phyloP scores from a whole-genome alignment of 495 filamentous ascomycete genomes.

The Neurospora intermedia region DNA sequence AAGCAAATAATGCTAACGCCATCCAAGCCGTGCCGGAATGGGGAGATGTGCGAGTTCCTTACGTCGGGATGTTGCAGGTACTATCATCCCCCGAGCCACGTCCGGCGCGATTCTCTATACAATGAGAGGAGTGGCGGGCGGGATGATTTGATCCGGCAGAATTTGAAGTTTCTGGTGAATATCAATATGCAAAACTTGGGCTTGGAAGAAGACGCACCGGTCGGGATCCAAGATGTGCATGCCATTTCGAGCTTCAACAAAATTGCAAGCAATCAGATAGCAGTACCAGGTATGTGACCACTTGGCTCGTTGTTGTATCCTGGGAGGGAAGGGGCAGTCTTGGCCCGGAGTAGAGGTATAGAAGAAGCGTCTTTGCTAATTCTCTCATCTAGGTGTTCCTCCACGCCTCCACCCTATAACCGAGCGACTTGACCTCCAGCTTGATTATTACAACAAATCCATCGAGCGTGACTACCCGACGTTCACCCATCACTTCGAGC shows the following conservation, averaged over 20 bases:
- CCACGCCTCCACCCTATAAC: conserved; percentile 9
- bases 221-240: conserved; percentile 3
- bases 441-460: conserved; percentile 3
- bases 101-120: not conserved
- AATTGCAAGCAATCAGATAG: conserved; percentile 11
- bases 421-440: not conserved
- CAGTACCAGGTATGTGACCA: conserved; percentile 13
- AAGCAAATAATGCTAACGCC: not conserved
- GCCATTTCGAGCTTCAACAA: conserved; percentile 20
- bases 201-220: not conserved
- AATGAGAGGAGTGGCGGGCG: not conserved
- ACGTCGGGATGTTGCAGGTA: conserved; percentile 1
- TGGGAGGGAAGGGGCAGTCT: not conserved
- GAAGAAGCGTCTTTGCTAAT: not conserved
- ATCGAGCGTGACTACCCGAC: not conserved
- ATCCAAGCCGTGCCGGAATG: not conserved
- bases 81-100: conserved; percentile 2
- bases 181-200: not conserved
- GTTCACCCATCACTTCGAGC: conserved; percentile 13
- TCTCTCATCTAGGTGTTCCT: conserved; percentile 4
- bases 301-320: not conserved
- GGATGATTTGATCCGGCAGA: not conserved
- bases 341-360: not conserved
- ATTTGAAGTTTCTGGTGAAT: not conserved
- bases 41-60: not conserved